Percentiles rank a stretch among this genome's conserved stretches.
phyloP scores from a whole-genome alignment of 768 basidiomycete species.

The Leccinellum rugosiceps region DNA sequence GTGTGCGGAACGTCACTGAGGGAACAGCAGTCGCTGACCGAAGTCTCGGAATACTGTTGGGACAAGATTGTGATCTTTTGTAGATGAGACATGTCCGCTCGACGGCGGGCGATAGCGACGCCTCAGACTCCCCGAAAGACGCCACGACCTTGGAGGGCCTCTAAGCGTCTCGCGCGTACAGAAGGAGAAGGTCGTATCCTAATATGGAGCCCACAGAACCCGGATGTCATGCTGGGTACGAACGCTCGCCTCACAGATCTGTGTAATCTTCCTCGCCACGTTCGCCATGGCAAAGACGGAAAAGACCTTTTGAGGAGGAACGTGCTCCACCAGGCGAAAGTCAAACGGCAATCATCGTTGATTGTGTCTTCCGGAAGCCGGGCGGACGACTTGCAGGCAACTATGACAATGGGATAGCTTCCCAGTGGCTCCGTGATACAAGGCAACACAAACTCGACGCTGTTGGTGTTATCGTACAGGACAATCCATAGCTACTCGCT shows the following conservation, averaged over 20 bases:
- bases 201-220: conserved; percentile 45
- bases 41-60: conserved; percentile 47
- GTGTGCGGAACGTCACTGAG: neutral
- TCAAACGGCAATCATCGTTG: neutral
- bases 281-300: conserved; percentile 35
- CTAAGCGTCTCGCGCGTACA: conserved; percentile 46
- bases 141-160: neutral
- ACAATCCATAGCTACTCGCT: conserved; percentile 31
- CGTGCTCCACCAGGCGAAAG: neutral
- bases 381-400: neutral
- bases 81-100: conserved; percentile 33
- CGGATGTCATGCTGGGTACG: conserved; percentile 16
- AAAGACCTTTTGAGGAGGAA: neutral
- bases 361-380: neutral
- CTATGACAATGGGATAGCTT: conserved; percentile 51
- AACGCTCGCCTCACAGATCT: conserved; percentile 40
- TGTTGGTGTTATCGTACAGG: conserved; percentile 16
- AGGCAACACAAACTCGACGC: conserved; percentile 44
- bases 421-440: conserved; percentile 54
- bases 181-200: conserved; percentile 56
- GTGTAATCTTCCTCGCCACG: conserved; percentile 45
- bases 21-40: conserved; percentile 41
- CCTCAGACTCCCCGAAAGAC: neutral
- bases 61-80: conserved; percentile 43
- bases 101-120: conserved; percentile 29